phyloP scores from a whole-genome alignment of 1,139 yeast genomes.

The Hansenula anomala region DNA sequence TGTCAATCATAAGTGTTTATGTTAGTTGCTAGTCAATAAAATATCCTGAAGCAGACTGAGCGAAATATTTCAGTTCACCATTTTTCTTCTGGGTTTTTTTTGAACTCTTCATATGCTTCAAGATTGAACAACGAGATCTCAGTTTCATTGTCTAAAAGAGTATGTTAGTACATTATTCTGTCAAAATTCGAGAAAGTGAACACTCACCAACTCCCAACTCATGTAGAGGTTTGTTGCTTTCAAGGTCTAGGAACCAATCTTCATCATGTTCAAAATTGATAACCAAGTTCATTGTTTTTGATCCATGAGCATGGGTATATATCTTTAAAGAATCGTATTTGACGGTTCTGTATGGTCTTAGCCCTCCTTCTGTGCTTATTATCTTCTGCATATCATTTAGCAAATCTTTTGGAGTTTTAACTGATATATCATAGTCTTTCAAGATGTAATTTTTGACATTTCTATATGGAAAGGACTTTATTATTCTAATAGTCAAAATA shows the following conservation, averaged over 20 bases:
- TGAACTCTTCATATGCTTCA: constrained; percentile 61
- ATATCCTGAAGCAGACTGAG: too few relatives aligned
- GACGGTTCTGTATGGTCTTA: constrained; percentile 82
- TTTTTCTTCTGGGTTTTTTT: constrained; percentile 82
- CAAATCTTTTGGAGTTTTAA: constrained; percentile 62
- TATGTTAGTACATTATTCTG: neutral
- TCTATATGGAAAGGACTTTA: constrained; percentile 90
- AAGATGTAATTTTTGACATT: constrained; percentile 80
- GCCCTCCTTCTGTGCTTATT: constrained; percentile 62
- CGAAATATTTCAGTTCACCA: too few relatives aligned
- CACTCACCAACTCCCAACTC: constrained; percentile 22
- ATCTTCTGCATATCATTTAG: constrained; percentile 43
- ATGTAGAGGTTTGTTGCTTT: constrained; percentile 27
- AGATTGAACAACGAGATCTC: constrained; percentile 77
- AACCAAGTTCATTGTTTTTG: constrained; percentile 89
- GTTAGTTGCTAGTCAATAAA: too few relatives aligned
- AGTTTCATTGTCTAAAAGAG: constrained; percentile 81
- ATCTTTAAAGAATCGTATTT: constrained; percentile 73
- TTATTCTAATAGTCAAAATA: constrained; percentile 74
- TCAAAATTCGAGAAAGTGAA: constrained; percentile 37
- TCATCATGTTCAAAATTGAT: constrained; percentile 81
- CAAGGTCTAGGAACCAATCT: constrained; percentile 54
- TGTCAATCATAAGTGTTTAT: too few relatives aligned
- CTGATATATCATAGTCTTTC: constrained; percentile 65
- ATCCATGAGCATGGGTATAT: constrained; percentile 91